Evolutionary conservation across 257 asterid species (phyloP), one percentile per base, ranked within the genome.

Genomic region (Vinca minor): DNA sequence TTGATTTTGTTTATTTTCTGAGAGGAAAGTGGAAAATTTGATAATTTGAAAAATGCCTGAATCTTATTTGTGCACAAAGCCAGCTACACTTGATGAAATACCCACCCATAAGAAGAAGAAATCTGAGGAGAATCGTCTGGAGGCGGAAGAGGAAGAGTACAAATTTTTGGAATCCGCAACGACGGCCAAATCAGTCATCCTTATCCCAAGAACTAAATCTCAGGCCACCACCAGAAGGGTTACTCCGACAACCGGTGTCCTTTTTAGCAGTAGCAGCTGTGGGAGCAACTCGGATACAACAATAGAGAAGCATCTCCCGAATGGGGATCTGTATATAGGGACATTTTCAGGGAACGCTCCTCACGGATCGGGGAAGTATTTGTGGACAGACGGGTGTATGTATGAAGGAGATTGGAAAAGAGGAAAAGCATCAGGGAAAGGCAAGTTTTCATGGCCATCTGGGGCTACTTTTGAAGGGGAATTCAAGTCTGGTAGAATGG

Each of bases 251-350:
- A 72, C 83, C 3, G 59, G 64, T 21, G 66, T 52, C 46, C 42
- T 39, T 15, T 29, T 58, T n/a, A 68, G 26, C 9, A 21, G 38
- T 26, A 62, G 66, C 25, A 35, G n/a, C 34, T 36, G 62, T 17
- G 18, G 68, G 11, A 63, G 36, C 25, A 31, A 49, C 38, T 54
- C 32, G 3, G 52, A 36, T 26, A 54, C 23, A 8, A 38, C 63
- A 10, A 23, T 81, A 11, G 94, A 93, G 79, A 93, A 89, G 56
- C 95, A 63, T 66, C 86, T 93, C 1, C 85, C 87, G 0, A 87
- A 93, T 70, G 99, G 99, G 69, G 99, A 93, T 89, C 95, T 93
- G 69, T 93, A 93, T 31, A 84, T 75, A 46, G 97, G 99, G n/a
- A 75, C 82, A 7, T 93, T 89, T 72, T 74, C 92, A 17, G 85